Evolutionary conservation across 2,329 filamentous ascomycete species (phyloP).

Genomic region (Xylariomycetidae sp.): DNA sequence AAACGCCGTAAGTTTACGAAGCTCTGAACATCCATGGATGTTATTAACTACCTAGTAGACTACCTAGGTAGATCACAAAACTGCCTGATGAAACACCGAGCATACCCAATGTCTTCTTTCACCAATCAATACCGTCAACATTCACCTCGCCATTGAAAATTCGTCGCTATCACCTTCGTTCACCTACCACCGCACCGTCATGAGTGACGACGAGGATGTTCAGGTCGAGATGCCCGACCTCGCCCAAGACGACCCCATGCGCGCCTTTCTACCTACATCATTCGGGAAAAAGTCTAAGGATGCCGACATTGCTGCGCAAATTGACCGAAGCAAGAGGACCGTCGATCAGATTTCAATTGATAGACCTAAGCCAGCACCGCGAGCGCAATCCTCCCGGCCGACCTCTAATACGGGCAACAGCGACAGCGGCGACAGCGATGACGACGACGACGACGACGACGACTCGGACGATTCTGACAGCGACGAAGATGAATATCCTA

Average conservation of each 20-base stretch:
- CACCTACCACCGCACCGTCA: too few relatives aligned
- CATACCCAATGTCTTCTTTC: too few relatives aligned
- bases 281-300: slow-evolving; percentile 80
- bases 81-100: too few relatives aligned
- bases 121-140: too few relatives aligned
- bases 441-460: slow-evolving; percentile 49
- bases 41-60: too few relatives aligned
- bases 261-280: slow-evolving; percentile 71
- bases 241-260: slow-evolving; percentile 63
- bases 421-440: slow-evolving; percentile 40
- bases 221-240: slow-evolving; percentile 52
- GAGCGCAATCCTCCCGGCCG: too few relatives aligned
- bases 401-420: too few relatives aligned
- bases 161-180: too few relatives aligned
- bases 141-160: too few relatives aligned
- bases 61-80: too few relatives aligned
- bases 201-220: slow-evolving; percentile 59
- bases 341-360: slow-evolving; percentile 32
- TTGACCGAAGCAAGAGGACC: slow-evolving; percentile 69
- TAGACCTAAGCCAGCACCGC: slow-evolving; percentile 25
- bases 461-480: slow-evolving; percentile 55
- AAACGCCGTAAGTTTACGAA: too few relatives aligned
- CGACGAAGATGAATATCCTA: slow-evolving; percentile 82
- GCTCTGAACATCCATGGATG: too few relatives aligned
- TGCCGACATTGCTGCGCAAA: slow-evolving; percentile 72